These are phyloP conservation scores for slime mould (Dictyostelium discoideum) DNA, from an alignment of 78 protist genomes.

Conservation along the genomic window dicty_2.7 NC_007091.3:3368001-3368500, in stretches of 20 bases:
- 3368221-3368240: constrained; percentile 21
- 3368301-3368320: constrained; percentile 74
- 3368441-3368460: constrained; percentile 78
- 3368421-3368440: constrained; percentile 74
- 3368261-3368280: constrained; percentile 63
- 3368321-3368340: constrained; percentile 74
- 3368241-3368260: constrained; percentile 60
- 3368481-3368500: constrained; percentile 85
- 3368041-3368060: constrained; percentile 11
- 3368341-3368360: constrained; percentile 76
- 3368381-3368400: constrained; percentile 34
- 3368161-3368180: constrained; percentile 34
- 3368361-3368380: constrained; percentile 15
- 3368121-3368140: constrained; percentile 81
- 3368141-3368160: constrained; percentile 41
- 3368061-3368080: constrained; percentile 3
- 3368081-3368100: constrained; percentile 55
- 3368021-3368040: neutral
- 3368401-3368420: constrained; percentile 63
- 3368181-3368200: constrained; percentile 28
- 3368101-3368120: constrained; percentile 75
- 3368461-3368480: constrained; percentile 84
- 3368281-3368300: constrained; percentile 79
- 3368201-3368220: constrained; percentile 63
- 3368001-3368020: neutral